Percentiles rank a stretch among this genome's conserved stretches.
These are phyloP conservation scores for Nematocida parisii DNA, from an alignment of 371 early-diverging fungal genomes.

Conservation along the genomic window DNA sequence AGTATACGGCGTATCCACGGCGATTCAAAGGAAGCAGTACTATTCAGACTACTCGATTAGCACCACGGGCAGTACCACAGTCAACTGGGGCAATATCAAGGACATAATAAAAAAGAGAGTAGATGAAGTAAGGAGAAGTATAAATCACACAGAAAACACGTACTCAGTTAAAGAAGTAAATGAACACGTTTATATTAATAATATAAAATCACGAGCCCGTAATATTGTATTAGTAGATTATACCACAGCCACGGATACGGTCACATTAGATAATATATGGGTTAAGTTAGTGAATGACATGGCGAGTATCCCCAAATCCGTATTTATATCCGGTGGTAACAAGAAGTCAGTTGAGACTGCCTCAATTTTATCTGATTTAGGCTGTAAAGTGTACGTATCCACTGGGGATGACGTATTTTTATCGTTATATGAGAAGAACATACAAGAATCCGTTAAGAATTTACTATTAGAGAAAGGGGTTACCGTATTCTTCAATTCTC, in stretches of 20 bases:
- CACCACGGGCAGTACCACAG: neutral
- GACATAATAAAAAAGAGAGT: neutral
- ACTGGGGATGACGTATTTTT: neutral
- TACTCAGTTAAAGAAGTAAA: neutral
- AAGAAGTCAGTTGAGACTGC: constrained; percentile 38
- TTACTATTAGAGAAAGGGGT: constrained; percentile 32
- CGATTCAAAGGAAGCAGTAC: constrained; percentile 11
- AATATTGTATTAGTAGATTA: constrained; percentile 16
- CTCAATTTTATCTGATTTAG: constrained; percentile 44
- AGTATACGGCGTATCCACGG: neutral
- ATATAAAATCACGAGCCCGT: neutral
- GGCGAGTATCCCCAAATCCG: constrained; percentile 14
- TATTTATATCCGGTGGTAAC: neutral
- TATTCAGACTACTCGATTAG: constrained; percentile 4
- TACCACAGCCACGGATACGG: neutral
- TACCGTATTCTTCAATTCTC: neutral
- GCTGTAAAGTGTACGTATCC: constrained; percentile 37
- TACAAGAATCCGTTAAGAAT: constrained; percentile 15
- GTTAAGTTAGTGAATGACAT: constrained; percentile 6
- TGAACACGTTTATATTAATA: neutral
- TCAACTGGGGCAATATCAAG: constrained; percentile 6
- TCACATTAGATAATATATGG: constrained; percentile 25
- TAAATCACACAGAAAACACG: neutral
- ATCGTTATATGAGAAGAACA: constrained; percentile 10
- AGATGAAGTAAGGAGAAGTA: neutral